Base-by-base conservation (phyloP, 2,329 filamentous ascomycete species). In the Endothia cerciana region DNA sequence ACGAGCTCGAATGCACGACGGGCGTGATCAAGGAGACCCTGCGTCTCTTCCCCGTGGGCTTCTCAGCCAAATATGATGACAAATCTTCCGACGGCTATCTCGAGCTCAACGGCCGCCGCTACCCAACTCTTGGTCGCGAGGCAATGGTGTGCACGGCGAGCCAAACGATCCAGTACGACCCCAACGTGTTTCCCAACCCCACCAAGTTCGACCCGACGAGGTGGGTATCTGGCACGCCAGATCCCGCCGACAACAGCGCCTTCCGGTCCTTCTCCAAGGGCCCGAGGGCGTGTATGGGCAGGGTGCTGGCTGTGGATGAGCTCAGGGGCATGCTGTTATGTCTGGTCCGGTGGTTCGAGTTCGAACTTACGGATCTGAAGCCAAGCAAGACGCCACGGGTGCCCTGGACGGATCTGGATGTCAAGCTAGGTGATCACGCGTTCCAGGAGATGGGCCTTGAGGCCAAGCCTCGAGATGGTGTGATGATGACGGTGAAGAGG, bases 401-500 rank as follows among this genome's bases (percentile, higher is more conserved):
- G 49, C 36, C 36, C 7, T 49, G 47, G 60, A 53, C 22, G 19
- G 45, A 49, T 19, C 22, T 40, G 43, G 47, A 55, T 28, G 22
- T 53, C 8, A 53, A 36, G 33, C 19, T 56, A 47, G 47, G 60
- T 36, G 60, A 62, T 41, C n/a, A 33, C 45, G 60, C 60, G 19
- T 62, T 62, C 33, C 60, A 62, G 47, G 60, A 62, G 60, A 17
- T 62, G 6, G 4, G 19, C 8, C n/a, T 56, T 15, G 49, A 49
- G 28, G 60, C 47, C 19, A 41, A 45, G 10, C 60, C 60, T 19
- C 8, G 60, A 8, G 60, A n/a, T 4, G 49, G 49, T 4, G 49
- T 53, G 43, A 62, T 62, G 60, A 62, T 62, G 43, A 22, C n/a
- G 13, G 60, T 36, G 33, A 62, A 33, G 49, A 40, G 47, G 60